Conservation (phyloP, 1,139 yeast genomes). For the Hansenula sp. region DNA sequence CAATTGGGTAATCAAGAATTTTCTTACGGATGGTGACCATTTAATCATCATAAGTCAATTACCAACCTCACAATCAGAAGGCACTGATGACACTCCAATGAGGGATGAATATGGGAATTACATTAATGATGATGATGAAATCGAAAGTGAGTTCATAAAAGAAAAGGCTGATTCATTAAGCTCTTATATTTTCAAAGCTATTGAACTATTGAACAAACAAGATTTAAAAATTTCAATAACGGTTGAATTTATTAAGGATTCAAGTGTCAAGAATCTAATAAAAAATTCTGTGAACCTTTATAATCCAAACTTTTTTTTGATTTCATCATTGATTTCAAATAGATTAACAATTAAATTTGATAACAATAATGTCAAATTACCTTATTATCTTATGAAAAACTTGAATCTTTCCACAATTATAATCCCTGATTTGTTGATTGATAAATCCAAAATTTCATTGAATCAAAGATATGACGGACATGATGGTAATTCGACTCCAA, state of each 20-base stretch:
- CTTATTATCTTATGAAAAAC: constrained; percentile 30
- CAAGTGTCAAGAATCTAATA: constrained; percentile 39
- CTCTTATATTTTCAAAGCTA: constrained; percentile 13
- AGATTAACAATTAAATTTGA: constrained; percentile 25
- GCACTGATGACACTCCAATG: too few relatives aligned
- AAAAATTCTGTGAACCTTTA: constrained; percentile 49
- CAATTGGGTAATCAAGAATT: constrained; percentile 57
- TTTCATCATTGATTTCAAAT: constrained; percentile 32
- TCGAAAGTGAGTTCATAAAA: constrained; percentile 11
- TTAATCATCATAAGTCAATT: constrained; percentile 47
- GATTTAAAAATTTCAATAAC: constrained; percentile 44
- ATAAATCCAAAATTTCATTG: constrained; percentile 1
- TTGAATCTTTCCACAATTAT: constrained; percentile 28
- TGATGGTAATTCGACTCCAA: not conserved
- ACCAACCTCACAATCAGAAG: constrained; percentile 26
- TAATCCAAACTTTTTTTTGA: constrained; percentile 50
- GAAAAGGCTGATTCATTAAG: constrained; percentile 23
- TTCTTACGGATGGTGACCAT: constrained; percentile 60
- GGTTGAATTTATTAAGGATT: constrained; percentile 45
- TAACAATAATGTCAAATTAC: constrained; percentile 29
- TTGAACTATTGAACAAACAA: constrained; percentile 12
- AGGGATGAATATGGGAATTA: constrained; percentile 29
- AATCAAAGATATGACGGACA: not conserved
- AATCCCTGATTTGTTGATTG: constrained; percentile 29
- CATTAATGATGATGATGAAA: constrained; percentile 30